Conservation (phyloP, 768 basidiomycete genomes). For the Serendipita vermifera region DNA sequence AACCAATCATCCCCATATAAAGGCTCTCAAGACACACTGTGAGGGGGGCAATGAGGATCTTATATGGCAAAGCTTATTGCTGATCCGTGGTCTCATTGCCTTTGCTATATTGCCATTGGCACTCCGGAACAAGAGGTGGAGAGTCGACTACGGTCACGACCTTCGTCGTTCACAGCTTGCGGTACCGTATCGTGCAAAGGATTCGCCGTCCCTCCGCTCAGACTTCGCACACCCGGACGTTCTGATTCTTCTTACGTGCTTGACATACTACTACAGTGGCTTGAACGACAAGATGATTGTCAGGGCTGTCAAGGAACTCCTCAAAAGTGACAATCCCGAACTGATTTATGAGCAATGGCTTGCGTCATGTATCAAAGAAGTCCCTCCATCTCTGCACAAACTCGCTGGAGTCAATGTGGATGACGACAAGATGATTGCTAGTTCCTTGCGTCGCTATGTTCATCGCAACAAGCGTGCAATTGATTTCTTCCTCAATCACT, state of each 20-base stretch:
- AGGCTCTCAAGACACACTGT: constrained; percentile 10
- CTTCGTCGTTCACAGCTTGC: constrained; percentile 32
- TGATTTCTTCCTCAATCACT: constrained; percentile 34
- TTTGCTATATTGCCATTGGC: constrained; percentile 30
- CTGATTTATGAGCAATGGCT: constrained; percentile 34
- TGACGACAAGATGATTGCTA: constrained; percentile 25
- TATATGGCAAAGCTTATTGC: constrained; percentile 28
- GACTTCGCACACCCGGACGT: constrained; percentile 45
- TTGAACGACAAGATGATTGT: constrained; percentile 29
- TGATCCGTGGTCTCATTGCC: constrained; percentile 34
- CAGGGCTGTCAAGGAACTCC: constrained; percentile 27
- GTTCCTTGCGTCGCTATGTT: constrained; percentile 26
- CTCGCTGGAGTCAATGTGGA: constrained; percentile 33
- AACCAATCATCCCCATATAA: constrained; percentile 14
- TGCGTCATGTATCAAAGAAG: neutral
- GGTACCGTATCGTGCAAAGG: constrained; percentile 36
- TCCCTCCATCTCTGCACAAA: constrained; percentile 24
- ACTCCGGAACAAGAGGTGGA: constrained; percentile 32
- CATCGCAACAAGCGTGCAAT: constrained; percentile 27
- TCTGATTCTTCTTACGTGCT: constrained; percentile 32
- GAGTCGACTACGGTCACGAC: constrained; percentile 41
- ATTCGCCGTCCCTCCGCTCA: constrained; percentile 26
- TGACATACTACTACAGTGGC: constrained; percentile 39
- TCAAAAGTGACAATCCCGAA: constrained; percentile 30
- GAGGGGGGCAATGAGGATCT: neutral